Percentiles rank a stretch among this genome's conserved stretches.
phyloP scores from a whole-genome alignment of 2,329 filamentous ascomycete genomes.

The Aspergillus versicolor region DNA sequence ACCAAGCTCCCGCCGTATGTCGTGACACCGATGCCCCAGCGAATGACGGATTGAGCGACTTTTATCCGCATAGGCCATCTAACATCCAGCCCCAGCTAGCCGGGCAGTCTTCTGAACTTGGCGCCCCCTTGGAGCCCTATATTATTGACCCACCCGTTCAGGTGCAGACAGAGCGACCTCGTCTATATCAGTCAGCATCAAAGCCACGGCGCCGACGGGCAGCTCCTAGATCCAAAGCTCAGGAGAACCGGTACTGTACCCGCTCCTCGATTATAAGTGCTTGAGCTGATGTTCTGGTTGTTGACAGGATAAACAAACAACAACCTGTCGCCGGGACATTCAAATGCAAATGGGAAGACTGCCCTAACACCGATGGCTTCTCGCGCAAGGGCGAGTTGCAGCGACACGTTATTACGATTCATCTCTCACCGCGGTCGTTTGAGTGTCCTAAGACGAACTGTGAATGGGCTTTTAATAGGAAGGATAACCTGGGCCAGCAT shows the following conservation, averaged over 20 bases:
- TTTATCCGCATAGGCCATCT: neutral
- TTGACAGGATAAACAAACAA: neutral
- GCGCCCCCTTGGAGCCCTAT: no score
- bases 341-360: neutral
- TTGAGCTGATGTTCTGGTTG: no score
- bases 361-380: neutral
- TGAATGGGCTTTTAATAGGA: neutral
- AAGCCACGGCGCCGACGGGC: neutral
- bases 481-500: neutral
- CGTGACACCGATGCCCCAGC: neutral
- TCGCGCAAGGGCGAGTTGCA: neutral
- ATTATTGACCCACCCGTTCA: neutral
- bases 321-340: neutral
- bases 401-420: neutral
- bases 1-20: neutral
- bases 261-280: no score
- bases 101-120: no score
- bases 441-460: neutral
- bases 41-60: neutral
- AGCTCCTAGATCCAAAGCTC: no score
- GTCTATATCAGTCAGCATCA: neutral
- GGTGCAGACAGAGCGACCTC: no score
- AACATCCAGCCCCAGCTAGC: neutral
- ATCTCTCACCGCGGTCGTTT: neutral
- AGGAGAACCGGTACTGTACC: neutral